Conservation (phyloP, 148 eudicot genomes). For the Vaccinium corymbosum region DNA sequence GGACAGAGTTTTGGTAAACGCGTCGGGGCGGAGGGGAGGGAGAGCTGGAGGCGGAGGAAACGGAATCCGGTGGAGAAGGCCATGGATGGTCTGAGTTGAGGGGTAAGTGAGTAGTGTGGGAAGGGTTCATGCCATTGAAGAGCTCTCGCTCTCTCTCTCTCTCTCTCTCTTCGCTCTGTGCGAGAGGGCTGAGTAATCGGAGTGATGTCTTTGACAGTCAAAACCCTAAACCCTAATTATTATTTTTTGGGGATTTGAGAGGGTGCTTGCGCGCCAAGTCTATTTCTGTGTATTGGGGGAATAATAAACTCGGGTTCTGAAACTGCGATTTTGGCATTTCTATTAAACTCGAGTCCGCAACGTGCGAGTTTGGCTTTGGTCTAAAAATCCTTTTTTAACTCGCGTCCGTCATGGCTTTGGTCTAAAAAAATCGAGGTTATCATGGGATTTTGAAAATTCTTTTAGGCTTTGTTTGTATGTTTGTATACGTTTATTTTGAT, state of each 20-base stretch:
- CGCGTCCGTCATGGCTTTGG: too few relatives aligned
- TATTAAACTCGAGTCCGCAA: not conserved
- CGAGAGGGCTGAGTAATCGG: not conserved
- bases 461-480: too few relatives aligned
- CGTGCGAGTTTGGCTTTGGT: not conserved
- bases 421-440: too few relatives aligned
- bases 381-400: too few relatives aligned
- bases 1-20: constrained; percentile 21
- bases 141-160: not conserved
- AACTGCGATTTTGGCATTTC: too few relatives aligned
- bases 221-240: constrained; percentile 14
- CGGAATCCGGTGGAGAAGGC: constrained; percentile 43
- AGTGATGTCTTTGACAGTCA: not conserved
- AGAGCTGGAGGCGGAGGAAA: constrained; percentile 33
- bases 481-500: too few relatives aligned
- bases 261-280: constrained; percentile 21
- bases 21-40: constrained; percentile 7
- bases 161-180: not conserved
- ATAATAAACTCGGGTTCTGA: too few relatives aligned
- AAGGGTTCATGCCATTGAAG: constrained; percentile 28
- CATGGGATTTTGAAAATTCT: too few relatives aligned
- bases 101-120: not conserved
- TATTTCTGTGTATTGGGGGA: too few relatives aligned
- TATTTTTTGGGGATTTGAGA: too few relatives aligned
- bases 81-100: constrained; percentile 26